Conservation (phyloP, 495 filamentous ascomycete species). For the Aspergillus leporis region DNA sequence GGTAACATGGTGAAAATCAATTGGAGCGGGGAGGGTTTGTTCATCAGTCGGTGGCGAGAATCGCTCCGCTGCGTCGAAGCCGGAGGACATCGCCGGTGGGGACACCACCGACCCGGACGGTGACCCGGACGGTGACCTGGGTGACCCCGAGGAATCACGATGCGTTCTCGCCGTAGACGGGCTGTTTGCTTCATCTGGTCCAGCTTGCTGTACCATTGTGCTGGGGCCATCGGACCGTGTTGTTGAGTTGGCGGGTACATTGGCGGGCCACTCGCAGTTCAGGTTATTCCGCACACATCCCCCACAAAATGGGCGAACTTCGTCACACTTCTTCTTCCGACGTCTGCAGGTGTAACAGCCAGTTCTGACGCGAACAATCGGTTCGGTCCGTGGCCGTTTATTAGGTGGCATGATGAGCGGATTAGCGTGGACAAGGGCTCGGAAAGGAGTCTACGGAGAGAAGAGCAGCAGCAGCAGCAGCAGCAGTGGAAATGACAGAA, state of each 20-base stretch:
- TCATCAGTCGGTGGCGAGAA: not conserved
- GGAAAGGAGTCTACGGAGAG: not conserved
- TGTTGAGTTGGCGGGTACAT: slow-evolving; percentile 13
- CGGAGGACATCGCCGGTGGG: not conserved
- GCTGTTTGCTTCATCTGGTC: not conserved
- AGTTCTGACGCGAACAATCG: slow-evolving; percentile 51
- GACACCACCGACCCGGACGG: slow-evolving; percentile 1
- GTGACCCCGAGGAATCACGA: slow-evolving; percentile 6
- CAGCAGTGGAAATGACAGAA: too few species aligned
- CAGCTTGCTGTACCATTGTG: not conserved
- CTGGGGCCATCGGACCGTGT: slow-evolving; percentile 11
- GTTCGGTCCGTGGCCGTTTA: slow-evolving; percentile 28
- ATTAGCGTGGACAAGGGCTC: not conserved
- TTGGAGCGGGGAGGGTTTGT: not conserved
- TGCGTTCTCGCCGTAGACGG: slow-evolving; percentile 4
- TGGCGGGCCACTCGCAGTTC: slow-evolving; percentile 34
- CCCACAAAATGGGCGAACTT: slow-evolving; percentile 73
- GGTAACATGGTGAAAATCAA: not conserved
- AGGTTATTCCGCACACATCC: slow-evolving; percentile 42
- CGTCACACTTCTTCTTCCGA: slow-evolving; percentile 94
- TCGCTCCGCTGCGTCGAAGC: slow-evolving; percentile 4
- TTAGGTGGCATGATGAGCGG: slow-evolving; percentile 30
- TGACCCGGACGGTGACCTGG: not conserved
- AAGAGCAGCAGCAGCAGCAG: not conserved
- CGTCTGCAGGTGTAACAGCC: slow-evolving; percentile 84